Evolutionary conservation across 257 asterid genomes (phyloP), one percentile per base, ranked within the genome.

Genomic region (Ligustrum vulgare): DNA sequence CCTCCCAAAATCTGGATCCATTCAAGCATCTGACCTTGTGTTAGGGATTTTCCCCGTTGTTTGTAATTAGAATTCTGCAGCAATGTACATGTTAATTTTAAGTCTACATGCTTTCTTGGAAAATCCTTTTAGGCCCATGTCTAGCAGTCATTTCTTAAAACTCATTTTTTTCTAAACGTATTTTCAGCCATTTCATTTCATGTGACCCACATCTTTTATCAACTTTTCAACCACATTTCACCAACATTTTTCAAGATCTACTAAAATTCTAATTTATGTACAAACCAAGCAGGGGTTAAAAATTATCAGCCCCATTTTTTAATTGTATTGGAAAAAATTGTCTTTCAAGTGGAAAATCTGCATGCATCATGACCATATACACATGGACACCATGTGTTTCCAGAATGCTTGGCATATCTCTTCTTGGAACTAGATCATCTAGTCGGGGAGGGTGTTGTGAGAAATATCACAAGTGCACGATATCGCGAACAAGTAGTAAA

Each of bases 1-100:
- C 25, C 64, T 49, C 74, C 22, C 69, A 22, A 31, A 60, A 36
- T 67, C 37, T 74, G 66, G 31, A 63, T 60, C 35, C n/a, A 25
- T 11, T 25, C 20, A 54, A 68, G 39, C 41, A 18, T 18, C 28
- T 16, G 63, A 78, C 70, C 41, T 65, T 56, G 22, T 35, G 79
- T 49, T 34, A 54, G 10, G 37, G 25, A 33, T 54, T 18, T 67
- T 69, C 47, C 18, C 25, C 43, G 54, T 23, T 70, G 20, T 63
- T 0, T 66, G 47, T 73, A 33, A 22, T 71, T 60, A 75, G 37
- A 47, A 37, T 22, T 51, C 63, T 56, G 49, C 34, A 31, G 67
- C 20, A 69, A 33, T 71, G 18, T 67, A 15, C 63, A 39, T 43
- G 3, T 33, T 28, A 28, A 28, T 28, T 71, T 70, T 25, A 8